Percentiles rank a stretch among this genome's conserved stretches.
These are phyloP conservation scores for Lathyrus tuberosus DNA, from an alignment of 306 rosid species.

Conservation along the genomic window DNA sequence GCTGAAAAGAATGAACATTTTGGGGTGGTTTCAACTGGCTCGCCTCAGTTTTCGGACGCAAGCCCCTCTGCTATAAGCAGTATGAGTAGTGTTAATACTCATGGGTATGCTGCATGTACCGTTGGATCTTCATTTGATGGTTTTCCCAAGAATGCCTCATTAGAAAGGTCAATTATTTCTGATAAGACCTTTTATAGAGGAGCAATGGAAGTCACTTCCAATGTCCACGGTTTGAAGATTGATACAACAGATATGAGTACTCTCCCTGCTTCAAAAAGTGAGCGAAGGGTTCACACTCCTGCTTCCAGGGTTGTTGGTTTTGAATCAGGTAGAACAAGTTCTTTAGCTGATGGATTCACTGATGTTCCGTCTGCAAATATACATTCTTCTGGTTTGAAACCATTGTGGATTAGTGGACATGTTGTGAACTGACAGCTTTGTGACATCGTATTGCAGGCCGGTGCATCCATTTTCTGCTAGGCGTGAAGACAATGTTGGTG, in stretches of 20 bases:
- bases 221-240: slow-evolving; percentile 64
- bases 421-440: too few species aligned
- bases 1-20: slow-evolving; percentile 55
- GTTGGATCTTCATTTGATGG: slow-evolving; percentile 56
- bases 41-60: slow-evolving; percentile 60
- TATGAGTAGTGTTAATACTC: slow-evolving; percentile 44
- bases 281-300: slow-evolving; percentile 60
- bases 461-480: too few species aligned
- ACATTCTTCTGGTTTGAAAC: slow-evolving; percentile 44
- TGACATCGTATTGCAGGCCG: too few species aligned
- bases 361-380: slow-evolving; percentile 43
- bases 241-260: slow-evolving; percentile 55
- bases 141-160: slow-evolving; percentile 51
- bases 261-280: slow-evolving; percentile 49
- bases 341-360: slow-evolving; percentile 47
- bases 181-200: slow-evolving; percentile 54
- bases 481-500: too few species aligned
- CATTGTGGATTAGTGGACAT: too few species aligned
- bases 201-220: slow-evolving; percentile 61
- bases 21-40: slow-evolving; percentile 57
- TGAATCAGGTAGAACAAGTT: slow-evolving; percentile 59
- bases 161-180: slow-evolving; percentile 54
- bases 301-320: slow-evolving; percentile 94
- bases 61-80: slow-evolving; percentile 58
- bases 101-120: slow-evolving; percentile 45